Base-by-base conservation (phyloP, 352 stramenopile genomes). In the Globisporangium apiculatum region DNA sequence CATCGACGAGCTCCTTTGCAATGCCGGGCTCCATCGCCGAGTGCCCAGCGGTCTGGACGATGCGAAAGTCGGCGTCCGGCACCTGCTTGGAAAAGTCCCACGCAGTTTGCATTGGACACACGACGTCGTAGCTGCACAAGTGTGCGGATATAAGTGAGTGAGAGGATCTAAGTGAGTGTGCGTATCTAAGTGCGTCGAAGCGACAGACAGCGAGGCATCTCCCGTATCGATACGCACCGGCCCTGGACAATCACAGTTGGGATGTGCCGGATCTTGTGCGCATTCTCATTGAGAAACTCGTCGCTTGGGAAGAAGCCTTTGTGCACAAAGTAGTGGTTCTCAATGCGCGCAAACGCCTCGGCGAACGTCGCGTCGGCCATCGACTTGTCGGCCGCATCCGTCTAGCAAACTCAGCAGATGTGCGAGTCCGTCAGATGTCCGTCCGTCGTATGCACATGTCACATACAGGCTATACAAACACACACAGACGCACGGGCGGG, bases 261-360 rank as follows among this genome's bases (percentile, higher is more conserved):
- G 64, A 97, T 96, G 68, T 97, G 82, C 48, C 83, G 81, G 67
- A 97, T 96, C 73, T 94, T 93, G 69, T 89, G 72, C 41, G 81
- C 80, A 60, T 97, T 89, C 53, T 96, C 84, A 48, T 96, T 84
- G 51, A 97, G 62, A 56, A 94, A 96, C 49, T 87, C 76, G 61
- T 95, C 83, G 24, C 50, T 76, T 7, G 86, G 79, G 67, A 97
- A 96, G 69, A 95, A 97, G 18, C 86, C 91, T 50, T 89, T 82
- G 72, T 97, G 83, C 45, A 89, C 65, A 37, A 97, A 97, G 68
- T 95, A 97, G 64, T 97, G 90, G 73, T 94, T 96, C 71, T 97
- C 91, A 60, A 97, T 97, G 50, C 90, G 81, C 36, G 89, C 90
- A 64, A 97, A 97, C 2, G 91, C 86, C 61, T 95, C 78, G 7